Base-by-base conservation (phyloP, 495 filamentous ascomycete species). In the Penicillium antarcticum region DNA sequence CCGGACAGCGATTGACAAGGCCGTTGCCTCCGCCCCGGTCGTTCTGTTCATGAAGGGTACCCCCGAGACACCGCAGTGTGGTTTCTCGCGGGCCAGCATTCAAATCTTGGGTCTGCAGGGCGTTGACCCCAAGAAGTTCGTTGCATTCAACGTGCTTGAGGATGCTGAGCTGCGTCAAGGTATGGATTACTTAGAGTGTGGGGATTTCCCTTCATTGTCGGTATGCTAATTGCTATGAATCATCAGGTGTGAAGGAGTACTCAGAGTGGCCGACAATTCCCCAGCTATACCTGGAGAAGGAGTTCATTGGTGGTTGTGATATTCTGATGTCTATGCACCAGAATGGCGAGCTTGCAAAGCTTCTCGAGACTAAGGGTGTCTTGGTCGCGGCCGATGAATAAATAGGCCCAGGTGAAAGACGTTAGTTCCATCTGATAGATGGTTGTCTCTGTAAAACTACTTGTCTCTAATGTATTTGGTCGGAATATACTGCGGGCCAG, bases 31-130 rank as follows among this genome's bases (percentile, higher is more conserved):
- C 2, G 85, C 89, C 9, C 92, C 92, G 4, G 92, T 98, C 1
- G 94, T 98, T 13, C 80, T 98, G 21, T 98, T 97, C 76, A 97
- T 97, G 92, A 97, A 97, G 72, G 92, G 94, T 44, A 97, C 94
- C 2, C 94, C 94, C 35, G 94, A 97, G 70, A 89, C 81, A 18
- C 94, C 94, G n/a, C 92, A 98, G 66, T 98, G 94, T 69, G 94
- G 94, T 34, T 98, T 97, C 76, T 98, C 94, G 44, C 81, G 91
- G 61, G 92, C 94, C 19, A 92, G 83, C 64, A 91, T 98, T 65
- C 91, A 97, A 77, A 91, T 98, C 52, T 77, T 98, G 21, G 89
- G 92, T 26, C 66, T 95, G 67, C 94, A 98, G 69, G 94, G 95
- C 38, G 92, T 98, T 35, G 88, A 97, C 68, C 95, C 94, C n/a